These are phyloP conservation scores for Lathyrus oleraceus DNA, from an alignment of 306 rosid genomes.

Conservation along the genomic window DNA sequence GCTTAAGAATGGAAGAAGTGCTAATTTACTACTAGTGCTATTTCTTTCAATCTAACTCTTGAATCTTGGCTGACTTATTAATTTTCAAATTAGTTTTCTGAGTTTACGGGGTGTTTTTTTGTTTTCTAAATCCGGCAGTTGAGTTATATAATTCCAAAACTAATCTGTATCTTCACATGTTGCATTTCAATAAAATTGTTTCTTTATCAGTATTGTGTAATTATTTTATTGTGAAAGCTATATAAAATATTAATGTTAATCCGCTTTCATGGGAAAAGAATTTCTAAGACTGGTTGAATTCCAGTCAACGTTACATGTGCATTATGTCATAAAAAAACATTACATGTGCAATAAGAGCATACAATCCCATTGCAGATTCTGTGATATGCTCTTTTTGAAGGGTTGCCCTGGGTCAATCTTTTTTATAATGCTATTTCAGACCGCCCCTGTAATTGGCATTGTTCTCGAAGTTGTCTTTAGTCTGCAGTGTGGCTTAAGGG, in stretches of 20 bases:
- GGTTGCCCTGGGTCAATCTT: neutral
- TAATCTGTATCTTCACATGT: neutral
- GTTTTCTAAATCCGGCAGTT: neutral
- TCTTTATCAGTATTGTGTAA: neutral
- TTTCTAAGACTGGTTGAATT: slow-evolving; percentile 4
- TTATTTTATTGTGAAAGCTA: neutral
- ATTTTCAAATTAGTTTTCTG: neutral
- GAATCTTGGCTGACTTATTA: neutral
- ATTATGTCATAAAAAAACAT: neutral
- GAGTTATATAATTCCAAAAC: neutral
- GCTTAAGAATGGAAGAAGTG: slow-evolving; percentile 4
- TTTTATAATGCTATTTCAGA: slow-evolving; percentile 15
- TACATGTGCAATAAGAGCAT: slow-evolving; percentile 13
- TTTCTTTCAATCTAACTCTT: neutral
- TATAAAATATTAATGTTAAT: neutral
- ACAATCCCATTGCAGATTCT: slow-evolving; percentile 20
- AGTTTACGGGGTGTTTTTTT: neutral
- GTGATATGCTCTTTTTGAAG: slow-evolving; percentile 16
- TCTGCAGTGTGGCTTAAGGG: slow-evolving; percentile 83
- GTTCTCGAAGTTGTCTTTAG: slow-evolving; percentile 34
- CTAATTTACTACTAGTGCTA: neutral
- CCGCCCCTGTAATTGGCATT: neutral
- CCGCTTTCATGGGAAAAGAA: neutral
- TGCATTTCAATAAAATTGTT: neutral
- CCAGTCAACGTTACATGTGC: neutral